Conservation (phyloP, 768 basidiomycete genomes). For the Rhodotorula sphaerocarpa region DNA sequence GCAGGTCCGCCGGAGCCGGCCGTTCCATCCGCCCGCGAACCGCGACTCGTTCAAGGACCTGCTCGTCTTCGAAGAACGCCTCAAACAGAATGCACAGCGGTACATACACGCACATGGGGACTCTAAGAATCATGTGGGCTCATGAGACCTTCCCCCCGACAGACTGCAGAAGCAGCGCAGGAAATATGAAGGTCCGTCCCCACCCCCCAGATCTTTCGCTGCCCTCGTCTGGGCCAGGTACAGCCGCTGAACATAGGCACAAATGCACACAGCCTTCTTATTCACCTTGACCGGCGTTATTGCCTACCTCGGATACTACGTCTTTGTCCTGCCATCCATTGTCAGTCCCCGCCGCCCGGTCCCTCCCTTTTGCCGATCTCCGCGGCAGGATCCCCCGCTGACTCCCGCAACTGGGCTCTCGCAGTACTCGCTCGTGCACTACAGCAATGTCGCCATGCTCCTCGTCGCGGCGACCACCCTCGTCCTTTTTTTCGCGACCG, state of each 20-base stretch:
- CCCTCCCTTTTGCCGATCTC: neutral
- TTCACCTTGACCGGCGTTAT: slow-evolving; percentile 36
- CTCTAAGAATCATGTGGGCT: neutral
- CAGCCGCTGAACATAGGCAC: neutral
- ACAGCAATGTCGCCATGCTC: slow-evolving; percentile 67
- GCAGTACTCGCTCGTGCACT: slow-evolving; percentile 45
- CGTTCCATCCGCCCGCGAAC: slow-evolving; percentile 18
- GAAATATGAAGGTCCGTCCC: slow-evolving; percentile 37
- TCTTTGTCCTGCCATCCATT: slow-evolving; percentile 67
- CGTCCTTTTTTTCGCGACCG: slow-evolving; percentile 88
- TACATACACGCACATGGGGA: neutral
- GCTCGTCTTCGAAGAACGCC: slow-evolving; percentile 86
- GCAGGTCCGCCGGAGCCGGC: too few species aligned
- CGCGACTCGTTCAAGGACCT: slow-evolving; percentile 60
- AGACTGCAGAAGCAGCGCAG: slow-evolving; percentile 33
- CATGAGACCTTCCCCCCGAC: neutral
- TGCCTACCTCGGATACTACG: slow-evolving; percentile 48
- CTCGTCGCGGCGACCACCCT: slow-evolving; percentile 86
- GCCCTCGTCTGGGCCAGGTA: neutral
- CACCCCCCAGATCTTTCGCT: neutral
- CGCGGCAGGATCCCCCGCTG: neutral
- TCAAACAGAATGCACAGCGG: slow-evolving; percentile 78
- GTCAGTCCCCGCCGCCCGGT: slow-evolving; percentile 40
- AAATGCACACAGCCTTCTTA: slow-evolving; percentile 30
- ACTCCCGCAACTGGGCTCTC: neutral